These are phyloP conservation scores for Hanseniaspora meyeri DNA, from an alignment of 805 yeast genomes.

Conservation along the genomic window DNA sequence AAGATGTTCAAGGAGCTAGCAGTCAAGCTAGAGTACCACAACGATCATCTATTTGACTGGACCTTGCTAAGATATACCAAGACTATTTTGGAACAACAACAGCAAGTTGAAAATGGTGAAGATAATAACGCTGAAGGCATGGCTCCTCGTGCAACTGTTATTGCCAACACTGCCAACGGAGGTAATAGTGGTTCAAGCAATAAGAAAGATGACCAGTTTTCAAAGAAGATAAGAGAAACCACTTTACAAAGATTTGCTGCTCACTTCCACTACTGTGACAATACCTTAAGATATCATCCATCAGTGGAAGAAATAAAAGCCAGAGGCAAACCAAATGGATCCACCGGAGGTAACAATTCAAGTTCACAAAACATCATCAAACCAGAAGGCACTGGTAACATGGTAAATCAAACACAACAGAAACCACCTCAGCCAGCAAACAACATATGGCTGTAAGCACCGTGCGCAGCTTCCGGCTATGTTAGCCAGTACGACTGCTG, in stretches of 20 bases:
- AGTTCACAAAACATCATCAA: not conserved
- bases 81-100: constrained; percentile 26
- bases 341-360: not conserved
- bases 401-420: not conserved
- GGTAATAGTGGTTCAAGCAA: constrained; percentile 12
- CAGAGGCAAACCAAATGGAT: constrained; percentile 3
- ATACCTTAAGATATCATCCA: constrained; percentile 26
- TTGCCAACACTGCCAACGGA: constrained; percentile 15
- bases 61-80: constrained; percentile 42
- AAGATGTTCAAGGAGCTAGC: constrained; percentile 81
- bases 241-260: constrained; percentile 29
- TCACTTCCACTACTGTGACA: constrained; percentile 28
- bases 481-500: not conserved
- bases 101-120: not conserved
- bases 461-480: not conserved
- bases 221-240: constrained; percentile 24
- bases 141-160: constrained; percentile 15
- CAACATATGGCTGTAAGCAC: constrained; percentile 11
- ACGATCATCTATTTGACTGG: constrained; percentile 96
- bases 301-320: constrained; percentile 26
- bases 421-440: constrained; percentile 7
- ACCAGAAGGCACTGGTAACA: not conserved
- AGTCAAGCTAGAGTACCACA: constrained; percentile 74
- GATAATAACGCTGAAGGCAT: constrained; percentile 5
- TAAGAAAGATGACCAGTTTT: constrained; percentile 25